phyloP scores from a whole-genome alignment of 192 early-diverging fungal species.

The Rhizophagus sp. region DNA sequence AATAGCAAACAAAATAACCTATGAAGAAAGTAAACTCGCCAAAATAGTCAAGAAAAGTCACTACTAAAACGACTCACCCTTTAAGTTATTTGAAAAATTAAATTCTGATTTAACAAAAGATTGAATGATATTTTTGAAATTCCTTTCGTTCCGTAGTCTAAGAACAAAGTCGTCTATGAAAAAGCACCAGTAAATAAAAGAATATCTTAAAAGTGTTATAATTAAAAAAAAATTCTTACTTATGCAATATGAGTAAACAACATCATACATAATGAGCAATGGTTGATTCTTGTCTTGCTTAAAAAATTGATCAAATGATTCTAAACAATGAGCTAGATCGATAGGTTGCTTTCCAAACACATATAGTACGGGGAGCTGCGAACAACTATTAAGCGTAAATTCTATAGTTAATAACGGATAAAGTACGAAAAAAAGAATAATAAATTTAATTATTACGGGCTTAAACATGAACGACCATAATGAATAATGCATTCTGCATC shows the following conservation, averaged over 20 bases:
- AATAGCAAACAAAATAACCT: background rate
- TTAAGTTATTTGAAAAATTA: background rate
- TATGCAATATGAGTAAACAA: slow-evolving; percentile 65
- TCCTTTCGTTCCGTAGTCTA: background rate
- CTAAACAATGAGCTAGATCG: slow-evolving; percentile 61
- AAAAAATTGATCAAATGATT: slow-evolving; percentile 47
- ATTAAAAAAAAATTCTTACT: slow-evolving; percentile 32
- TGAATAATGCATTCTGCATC: slow-evolving; percentile 88
- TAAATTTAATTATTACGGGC: slow-evolving; percentile 55
- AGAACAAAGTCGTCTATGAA: background rate
- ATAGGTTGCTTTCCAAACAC: slow-evolving; percentile 80
- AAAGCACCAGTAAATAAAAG: background rate
- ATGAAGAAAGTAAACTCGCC: background rate
- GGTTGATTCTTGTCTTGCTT: slow-evolving; percentile 39
- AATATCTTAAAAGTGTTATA: background rate
- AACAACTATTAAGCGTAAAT: slow-evolving; percentile 49
- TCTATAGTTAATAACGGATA: background rate
- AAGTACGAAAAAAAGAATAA: background rate
- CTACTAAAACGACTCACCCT: background rate
- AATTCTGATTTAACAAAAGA: background rate
- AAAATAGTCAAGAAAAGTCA: background rate
- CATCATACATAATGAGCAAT: slow-evolving; percentile 76
- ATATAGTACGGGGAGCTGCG: slow-evolving; percentile 81
- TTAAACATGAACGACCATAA: slow-evolving; percentile 91
- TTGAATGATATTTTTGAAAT: background rate